phyloP scores from a whole-genome alignment of 768 basidiomycete species.

The Hygrophorus russula region DNA sequence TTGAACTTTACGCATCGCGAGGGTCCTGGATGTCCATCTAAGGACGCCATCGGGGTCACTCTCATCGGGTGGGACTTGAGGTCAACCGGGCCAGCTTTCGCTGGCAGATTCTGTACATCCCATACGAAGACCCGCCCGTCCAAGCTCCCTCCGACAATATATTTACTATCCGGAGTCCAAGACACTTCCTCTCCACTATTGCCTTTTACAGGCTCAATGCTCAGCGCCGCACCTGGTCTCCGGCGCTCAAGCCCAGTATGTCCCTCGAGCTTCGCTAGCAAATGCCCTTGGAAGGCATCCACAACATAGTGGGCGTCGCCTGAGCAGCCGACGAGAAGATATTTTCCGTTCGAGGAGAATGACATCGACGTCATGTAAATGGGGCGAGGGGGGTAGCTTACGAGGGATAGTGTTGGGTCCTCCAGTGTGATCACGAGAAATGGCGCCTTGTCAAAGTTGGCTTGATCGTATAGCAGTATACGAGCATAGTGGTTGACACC shows the following conservation, averaged over 20 bases:
- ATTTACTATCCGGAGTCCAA: conserved; percentile 94
- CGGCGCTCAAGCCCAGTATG: conserved; percentile 75
- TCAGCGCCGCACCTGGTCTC: conserved; percentile 32
- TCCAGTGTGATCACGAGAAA: conserved; percentile 77
- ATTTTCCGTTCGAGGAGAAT: conserved; percentile 87
- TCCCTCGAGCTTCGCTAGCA: conserved; percentile 80
- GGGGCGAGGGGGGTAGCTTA: conserved; percentile 77
- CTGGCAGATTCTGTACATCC: conserved; percentile 65
- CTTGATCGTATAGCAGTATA: conserved; percentile 77
- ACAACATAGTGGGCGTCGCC: conserved; percentile 88
- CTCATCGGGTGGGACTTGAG: conserved; percentile 39
- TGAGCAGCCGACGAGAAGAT: conserved; percentile 85
- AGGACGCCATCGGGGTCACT: conserved; percentile 26
- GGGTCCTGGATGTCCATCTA: conserved; percentile 79
- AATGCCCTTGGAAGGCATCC: conserved; percentile 79
- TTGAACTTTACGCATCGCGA: conserved; percentile 85
- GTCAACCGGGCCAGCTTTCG: conserved; percentile 41
- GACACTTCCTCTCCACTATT: conserved; percentile 87
- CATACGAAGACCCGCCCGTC: conserved; percentile 82
- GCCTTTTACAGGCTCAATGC: conserved; percentile 63
- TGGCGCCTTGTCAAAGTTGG: conserved; percentile 85
- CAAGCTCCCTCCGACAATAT: conserved; percentile 71
- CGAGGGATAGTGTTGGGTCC: conserved; percentile 63
- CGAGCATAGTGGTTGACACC: conserved; percentile 74
- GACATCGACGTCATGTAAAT: conserved; percentile 86